Base-by-base conservation (phyloP, 768 basidiomycete genomes). In the Podaxis sp. region DNA sequence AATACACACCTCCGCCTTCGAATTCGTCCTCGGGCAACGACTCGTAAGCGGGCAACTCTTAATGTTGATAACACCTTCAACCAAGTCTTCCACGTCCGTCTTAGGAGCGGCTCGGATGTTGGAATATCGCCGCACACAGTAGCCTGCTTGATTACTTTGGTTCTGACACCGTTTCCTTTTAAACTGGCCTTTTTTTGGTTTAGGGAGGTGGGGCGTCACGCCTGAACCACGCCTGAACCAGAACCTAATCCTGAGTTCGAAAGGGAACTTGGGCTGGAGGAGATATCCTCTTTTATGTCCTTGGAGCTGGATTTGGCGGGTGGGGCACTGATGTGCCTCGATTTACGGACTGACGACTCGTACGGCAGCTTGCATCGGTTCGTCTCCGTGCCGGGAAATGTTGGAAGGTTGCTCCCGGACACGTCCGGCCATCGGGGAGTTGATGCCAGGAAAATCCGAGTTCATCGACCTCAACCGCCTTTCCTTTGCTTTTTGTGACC, bases 1-100 rank as follows among this genome's bases (percentile, higher is more conserved):
- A 68, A 98, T 97, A 70, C 97, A 95, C 67, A 94, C 79, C 73
- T 98, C 97, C 0, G 87, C 92, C 71, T 94, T 94, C 57, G 85
- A 82, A 72, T 84, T 90, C 66, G 98, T 68, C 47, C 95, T 77
- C 1, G 93, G 90, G 13, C 93, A 85, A 69, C 93, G 95, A 69
- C 32, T 32, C 32, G 96, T 98, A 44, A 99, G 72, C 0, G 96
- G 97, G 69, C 97, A 99, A 59, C 85, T 90, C 79, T 90, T 91
- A 66, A 98, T 86, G 70, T 98, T 98, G 77, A 98, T 95, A 28
- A 99, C 98, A 85, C 10, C 44, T 54, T 57, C 87, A 54, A 88
- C 75, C 6, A 75, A 67, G 11, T 80, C 77, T 11, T 72, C 44
- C 28, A 14, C 16, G 13, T 48, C 32, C 7, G 14, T 47, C 3